Conservation (phyloP, 1,139 yeast genomes). For the Hanseniaspora sp. region DNA sequence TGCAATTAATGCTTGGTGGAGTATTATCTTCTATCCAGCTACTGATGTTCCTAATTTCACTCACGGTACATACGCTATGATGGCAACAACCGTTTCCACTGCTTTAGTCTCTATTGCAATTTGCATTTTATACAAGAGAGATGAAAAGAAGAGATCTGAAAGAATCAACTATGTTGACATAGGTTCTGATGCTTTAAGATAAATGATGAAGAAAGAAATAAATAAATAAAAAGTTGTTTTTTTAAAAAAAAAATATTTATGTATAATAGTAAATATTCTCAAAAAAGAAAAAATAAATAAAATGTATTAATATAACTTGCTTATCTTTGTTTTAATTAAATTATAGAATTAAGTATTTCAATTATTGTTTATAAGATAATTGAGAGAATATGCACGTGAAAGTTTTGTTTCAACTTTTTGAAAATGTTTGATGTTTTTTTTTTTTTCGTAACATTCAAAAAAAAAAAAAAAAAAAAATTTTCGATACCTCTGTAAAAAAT, state of each 20-base stretch:
- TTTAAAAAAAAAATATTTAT: neutral
- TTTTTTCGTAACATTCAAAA: too few relatives aligned
- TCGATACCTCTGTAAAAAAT: too few relatives aligned
- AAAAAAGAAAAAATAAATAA: too few relatives aligned
- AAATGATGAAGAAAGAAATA: neutral
- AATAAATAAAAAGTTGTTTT: too few relatives aligned
- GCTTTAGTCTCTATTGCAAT: conserved; percentile 30
- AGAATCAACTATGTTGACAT: conserved; percentile 16
- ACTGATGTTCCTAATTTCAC: conserved; percentile 41
- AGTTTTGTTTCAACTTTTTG: too few relatives aligned
- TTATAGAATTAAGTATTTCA: too few relatives aligned
- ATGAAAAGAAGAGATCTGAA: conserved; percentile 23
- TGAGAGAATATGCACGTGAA: too few relatives aligned
- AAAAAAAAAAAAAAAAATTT: too few relatives aligned
- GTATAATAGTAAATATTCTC: neutral
- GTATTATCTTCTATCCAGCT: conserved; percentile 42
- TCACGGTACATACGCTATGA: conserved; percentile 47
- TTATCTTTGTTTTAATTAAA: too few relatives aligned
- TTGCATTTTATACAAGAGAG: conserved; percentile 34
- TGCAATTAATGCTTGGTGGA: conserved; percentile 58
- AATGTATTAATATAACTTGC: too few relatives aligned
- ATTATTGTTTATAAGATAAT: too few relatives aligned
- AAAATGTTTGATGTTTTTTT: too few relatives aligned
- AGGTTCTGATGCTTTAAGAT: conserved; percentile 6
- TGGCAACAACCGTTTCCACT: conserved; percentile 38